Percentiles rank a stretch among this genome's conserved stretches.
phyloP scores from a whole-genome alignment of 192 early-diverging fungal genomes.

The Rhizophagus clarus region DNA sequence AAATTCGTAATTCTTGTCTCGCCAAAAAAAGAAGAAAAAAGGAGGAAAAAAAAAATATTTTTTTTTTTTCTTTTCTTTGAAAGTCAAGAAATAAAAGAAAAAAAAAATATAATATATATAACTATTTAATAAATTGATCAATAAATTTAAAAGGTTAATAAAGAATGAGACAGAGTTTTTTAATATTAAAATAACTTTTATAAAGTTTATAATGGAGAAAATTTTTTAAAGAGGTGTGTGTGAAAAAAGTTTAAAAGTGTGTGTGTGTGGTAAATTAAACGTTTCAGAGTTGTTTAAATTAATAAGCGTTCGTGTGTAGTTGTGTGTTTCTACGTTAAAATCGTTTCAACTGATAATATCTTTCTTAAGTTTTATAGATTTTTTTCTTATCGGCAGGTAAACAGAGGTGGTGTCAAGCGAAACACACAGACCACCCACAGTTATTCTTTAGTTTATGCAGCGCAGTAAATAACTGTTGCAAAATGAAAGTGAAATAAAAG shows the following conservation, averaged over 20 bases:
- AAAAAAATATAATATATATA: neutral
- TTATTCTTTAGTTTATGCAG: conserved; percentile 21
- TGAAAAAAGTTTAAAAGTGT: too few relatives aligned
- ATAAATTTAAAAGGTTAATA: neutral
- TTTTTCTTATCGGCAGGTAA: neutral
- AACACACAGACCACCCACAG: conserved; percentile 35
- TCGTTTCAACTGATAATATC: neutral
- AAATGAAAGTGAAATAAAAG: conserved; percentile 23
- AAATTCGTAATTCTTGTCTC: too few relatives aligned
- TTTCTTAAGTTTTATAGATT: neutral
- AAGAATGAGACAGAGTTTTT: neutral
- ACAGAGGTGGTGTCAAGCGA: neutral
- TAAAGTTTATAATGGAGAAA: too few relatives aligned
- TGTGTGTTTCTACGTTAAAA: neutral
- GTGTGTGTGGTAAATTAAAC: neutral
- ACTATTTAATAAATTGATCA: neutral
- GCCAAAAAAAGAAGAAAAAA: too few relatives aligned
- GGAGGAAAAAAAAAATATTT: too few relatives aligned
- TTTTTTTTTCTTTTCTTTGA: too few relatives aligned
- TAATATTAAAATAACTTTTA: neutral
- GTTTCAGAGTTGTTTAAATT: neutral
- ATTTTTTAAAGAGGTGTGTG: too few relatives aligned
- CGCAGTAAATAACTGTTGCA: conserved; percentile 15
- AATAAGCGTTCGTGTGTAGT: neutral
- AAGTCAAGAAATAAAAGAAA: too few relatives aligned